Percentiles rank a stretch among this genome's conserved stretches.
These are phyloP conservation scores for Aspergillus brunneoviolaceus DNA, from an alignment of 2,329 filamentous ascomycete species.

Conservation along the genomic window DNA sequence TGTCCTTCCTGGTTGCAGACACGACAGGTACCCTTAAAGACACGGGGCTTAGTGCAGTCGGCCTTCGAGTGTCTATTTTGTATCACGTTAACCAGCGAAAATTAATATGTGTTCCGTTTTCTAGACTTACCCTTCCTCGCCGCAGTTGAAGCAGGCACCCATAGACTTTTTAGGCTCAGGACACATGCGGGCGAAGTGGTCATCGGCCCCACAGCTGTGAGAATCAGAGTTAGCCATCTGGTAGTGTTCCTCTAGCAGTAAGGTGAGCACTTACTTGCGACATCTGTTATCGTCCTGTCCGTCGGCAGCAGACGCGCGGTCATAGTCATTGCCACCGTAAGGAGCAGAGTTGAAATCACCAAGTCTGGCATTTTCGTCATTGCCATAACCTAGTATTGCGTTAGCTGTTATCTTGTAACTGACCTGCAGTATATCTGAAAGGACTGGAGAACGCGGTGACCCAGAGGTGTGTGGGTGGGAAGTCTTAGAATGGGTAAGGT, in stretches of 20 bases:
- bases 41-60: constrained; percentile 48
- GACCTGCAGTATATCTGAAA: background rate
- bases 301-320: constrained; percentile 3
- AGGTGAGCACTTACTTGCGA: constrained; percentile 35
- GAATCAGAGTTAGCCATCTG: background rate
- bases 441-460: background rate
- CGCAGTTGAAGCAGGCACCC: constrained; percentile 43
- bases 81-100: constrained; percentile 2
- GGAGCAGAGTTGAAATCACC: constrained; percentile 5
- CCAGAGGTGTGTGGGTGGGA: background rate
- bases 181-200: constrained; percentile 46
- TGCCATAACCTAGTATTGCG: constrained; percentile 5
- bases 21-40: constrained; percentile 49
- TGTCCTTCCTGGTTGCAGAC: constrained; percentile 50
- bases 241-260: background rate
- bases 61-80: constrained; percentile 42
- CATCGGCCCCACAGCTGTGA: constrained; percentile 35
- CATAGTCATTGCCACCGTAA: constrained; percentile 11
- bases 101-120: background rate
- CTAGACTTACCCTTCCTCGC: constrained; percentile 39
- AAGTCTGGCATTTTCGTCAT: constrained; percentile 20
- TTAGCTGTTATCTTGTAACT: background rate
- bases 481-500: background rate
- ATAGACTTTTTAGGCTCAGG: constrained; percentile 41
- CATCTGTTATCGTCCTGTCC: constrained; percentile 27